Percentiles rank a stretch among this genome's conserved stretches.
These are phyloP conservation scores for Ophioceras dolichostomum DNA, from an alignment of 2,329 filamentous ascomycete genomes.

Conservation along the genomic window DNA sequence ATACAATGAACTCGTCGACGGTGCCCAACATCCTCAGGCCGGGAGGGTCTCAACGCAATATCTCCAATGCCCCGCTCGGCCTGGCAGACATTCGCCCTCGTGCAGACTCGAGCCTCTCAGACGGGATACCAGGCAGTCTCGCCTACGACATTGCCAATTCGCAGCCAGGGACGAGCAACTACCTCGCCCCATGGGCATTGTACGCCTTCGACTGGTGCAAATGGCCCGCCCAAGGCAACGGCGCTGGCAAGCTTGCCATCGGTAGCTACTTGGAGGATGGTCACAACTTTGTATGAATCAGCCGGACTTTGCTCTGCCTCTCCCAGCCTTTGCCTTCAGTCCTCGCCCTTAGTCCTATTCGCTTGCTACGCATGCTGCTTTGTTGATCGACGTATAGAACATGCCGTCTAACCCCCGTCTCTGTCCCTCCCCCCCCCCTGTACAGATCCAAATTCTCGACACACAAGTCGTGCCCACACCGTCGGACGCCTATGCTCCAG, in stretches of 20 bases:
- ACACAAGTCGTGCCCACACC: conserved; percentile 65
- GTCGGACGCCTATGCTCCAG: conserved; percentile 55
- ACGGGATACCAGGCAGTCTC: conserved; percentile 48
- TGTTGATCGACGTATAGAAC: no score
- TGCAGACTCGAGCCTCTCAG: conserved; percentile 68
- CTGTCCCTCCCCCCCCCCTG: conserved; percentile 4
- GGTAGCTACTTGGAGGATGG: conserved; percentile 96
- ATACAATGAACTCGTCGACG: conserved; percentile 19
- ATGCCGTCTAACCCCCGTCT: no score
- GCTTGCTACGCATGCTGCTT: neutral
- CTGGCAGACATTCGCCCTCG: conserved; percentile 84
- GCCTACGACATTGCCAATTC: conserved; percentile 54
- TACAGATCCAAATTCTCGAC: conserved; percentile 91
- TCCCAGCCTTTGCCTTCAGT: neutral
- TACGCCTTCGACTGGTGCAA: conserved; percentile 99
- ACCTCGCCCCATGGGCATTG: conserved; percentile 85
- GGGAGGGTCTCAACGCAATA: conserved; percentile 38
- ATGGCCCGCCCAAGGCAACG: conserved; percentile 71
- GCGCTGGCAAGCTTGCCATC: conserved; percentile 84
- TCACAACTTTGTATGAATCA: conserved; percentile 74
- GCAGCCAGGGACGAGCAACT: conserved; percentile 72
- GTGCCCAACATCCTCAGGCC: conserved; percentile 49
- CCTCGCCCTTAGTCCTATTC: neutral
- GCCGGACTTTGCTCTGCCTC: conserved; percentile 1
- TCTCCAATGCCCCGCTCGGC: conserved; percentile 67